A percentile compares a stretch with the other conserved stretches of the same genome.
Evolutionary conservation across 2,329 filamentous ascomycete genomes (phyloP).

Genomic region (Simplicillium aogashimaense): DNA sequence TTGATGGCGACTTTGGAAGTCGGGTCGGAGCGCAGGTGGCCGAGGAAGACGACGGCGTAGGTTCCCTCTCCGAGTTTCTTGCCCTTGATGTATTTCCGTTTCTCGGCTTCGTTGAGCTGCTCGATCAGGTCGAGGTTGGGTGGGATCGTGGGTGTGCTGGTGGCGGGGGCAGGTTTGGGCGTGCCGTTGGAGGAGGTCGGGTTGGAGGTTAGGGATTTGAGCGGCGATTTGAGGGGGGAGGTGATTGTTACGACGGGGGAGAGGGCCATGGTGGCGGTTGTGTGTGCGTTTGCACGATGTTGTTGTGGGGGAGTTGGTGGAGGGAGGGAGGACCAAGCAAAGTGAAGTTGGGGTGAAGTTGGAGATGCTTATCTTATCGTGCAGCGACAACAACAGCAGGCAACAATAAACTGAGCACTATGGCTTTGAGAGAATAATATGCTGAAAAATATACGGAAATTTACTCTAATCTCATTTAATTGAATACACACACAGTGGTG

Average conservation of each 20-base stretch:
- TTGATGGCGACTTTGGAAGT: constrained; percentile 78
- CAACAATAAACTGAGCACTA: no score
- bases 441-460: no score
- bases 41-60: constrained; percentile 91
- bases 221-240: constrained; percentile 21
- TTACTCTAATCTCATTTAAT: no score
- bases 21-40: constrained; percentile 66
- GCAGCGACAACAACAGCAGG: no score
- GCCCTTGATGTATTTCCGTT: constrained; percentile 86
- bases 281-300: background rate
- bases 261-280: constrained; percentile 27
- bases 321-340: no score
- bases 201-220: constrained; percentile 27
- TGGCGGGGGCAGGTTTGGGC: constrained; percentile 22
- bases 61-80: constrained; percentile 93
- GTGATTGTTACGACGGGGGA: constrained; percentile 32
- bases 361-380: no score
- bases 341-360: no score
- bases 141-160: constrained; percentile 15
- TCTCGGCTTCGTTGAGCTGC: constrained; percentile 72
- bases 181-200: constrained; percentile 35
- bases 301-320: background rate
- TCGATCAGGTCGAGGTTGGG: constrained; percentile 56
- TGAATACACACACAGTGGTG: no score
- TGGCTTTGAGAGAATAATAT: no score